Evolutionary conservation across 2,329 filamentous ascomycete species (phyloP).

Genomic region (Aschersonia sp.): DNA sequence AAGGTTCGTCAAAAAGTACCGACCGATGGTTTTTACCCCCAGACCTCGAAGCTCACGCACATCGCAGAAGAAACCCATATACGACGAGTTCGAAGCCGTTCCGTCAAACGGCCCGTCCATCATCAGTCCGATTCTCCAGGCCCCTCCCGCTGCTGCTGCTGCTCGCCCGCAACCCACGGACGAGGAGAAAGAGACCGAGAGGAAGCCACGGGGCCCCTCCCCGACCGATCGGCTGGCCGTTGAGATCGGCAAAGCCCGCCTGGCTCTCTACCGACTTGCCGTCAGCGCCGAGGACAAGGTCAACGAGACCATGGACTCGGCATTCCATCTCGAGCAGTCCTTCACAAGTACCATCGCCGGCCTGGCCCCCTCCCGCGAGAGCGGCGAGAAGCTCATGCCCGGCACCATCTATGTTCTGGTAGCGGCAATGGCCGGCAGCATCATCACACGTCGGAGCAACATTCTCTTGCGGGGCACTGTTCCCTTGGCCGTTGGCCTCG

Average conservation of each 20-base stretch:
- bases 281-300: conserved; percentile 64
- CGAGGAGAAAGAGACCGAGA: conserved; percentile 15
- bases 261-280: conserved; percentile 67
- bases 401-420: conserved; percentile 87
- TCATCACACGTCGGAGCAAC: conserved; percentile 77
- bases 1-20: conserved; percentile 13
- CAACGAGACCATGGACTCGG: conserved; percentile 67
- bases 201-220: conserved; percentile 39
- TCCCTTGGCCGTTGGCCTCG: conserved; percentile 67
- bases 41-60: background rate
- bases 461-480: conserved; percentile 64
- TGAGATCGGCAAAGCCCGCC: conserved; percentile 65
- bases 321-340: conserved; percentile 73
- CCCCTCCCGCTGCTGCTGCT: background rate
- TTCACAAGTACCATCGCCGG: conserved; percentile 83
- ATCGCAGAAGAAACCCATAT: conserved; percentile 54
- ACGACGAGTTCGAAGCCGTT: conserved; percentile 51
- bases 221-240: conserved; percentile 80
- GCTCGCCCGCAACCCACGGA: conserved; percentile 13
- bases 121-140: background rate
- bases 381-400: conserved; percentile 78
- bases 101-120: conserved; percentile 6
- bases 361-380: conserved; percentile 72
- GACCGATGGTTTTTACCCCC: background rate
- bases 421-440: conserved; percentile 86